These are phyloP conservation scores for Yamagishiella unicocca DNA, from an alignment of 139 green algal genomes.

Conservation along the genomic window DNA sequence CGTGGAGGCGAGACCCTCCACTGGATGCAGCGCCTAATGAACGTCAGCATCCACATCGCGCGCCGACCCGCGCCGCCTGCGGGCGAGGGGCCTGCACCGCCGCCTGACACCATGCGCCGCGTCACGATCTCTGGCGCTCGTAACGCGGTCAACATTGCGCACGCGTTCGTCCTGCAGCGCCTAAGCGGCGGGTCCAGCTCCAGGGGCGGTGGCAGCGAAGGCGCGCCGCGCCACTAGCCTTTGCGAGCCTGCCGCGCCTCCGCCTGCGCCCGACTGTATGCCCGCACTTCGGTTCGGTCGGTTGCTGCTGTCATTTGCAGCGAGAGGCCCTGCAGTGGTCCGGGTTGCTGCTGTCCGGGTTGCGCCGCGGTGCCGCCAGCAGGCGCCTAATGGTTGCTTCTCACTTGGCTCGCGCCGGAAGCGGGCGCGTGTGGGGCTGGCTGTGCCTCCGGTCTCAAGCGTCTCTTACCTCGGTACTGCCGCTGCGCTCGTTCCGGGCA, in stretches of 20 bases:
- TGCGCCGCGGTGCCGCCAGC: too few relatives aligned
- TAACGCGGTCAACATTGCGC: constrained; percentile 7
- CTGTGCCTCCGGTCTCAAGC: too few relatives aligned
- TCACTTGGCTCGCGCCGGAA: too few relatives aligned
- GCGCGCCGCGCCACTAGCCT: constrained; percentile 1
- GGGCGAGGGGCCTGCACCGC: background rate
- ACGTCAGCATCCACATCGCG: constrained; percentile 29
- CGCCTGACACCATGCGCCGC: constrained; percentile 13
- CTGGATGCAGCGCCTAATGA: constrained; percentile 12
- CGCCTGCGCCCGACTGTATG: too few relatives aligned
- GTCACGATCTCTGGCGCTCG: constrained; percentile 19
- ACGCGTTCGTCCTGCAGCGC: constrained; percentile 21
- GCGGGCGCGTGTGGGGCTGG: too few relatives aligned
- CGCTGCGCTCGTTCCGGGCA: too few relatives aligned
- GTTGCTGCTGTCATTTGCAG: constrained; percentile 14
- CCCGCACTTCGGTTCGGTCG: too few relatives aligned
- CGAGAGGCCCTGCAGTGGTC: too few relatives aligned
- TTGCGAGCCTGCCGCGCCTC: too few relatives aligned
- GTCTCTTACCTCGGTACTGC: too few relatives aligned
- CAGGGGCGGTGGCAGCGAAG: background rate
- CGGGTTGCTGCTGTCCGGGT: too few relatives aligned
- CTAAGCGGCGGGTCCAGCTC: background rate
- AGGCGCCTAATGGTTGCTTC: too few relatives aligned
- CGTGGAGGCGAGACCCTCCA: background rate
- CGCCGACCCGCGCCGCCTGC: background rate